Base-by-base conservation (phyloP, 768 basidiomycete genomes). In the Leccinum disarticulatum region DNA sequence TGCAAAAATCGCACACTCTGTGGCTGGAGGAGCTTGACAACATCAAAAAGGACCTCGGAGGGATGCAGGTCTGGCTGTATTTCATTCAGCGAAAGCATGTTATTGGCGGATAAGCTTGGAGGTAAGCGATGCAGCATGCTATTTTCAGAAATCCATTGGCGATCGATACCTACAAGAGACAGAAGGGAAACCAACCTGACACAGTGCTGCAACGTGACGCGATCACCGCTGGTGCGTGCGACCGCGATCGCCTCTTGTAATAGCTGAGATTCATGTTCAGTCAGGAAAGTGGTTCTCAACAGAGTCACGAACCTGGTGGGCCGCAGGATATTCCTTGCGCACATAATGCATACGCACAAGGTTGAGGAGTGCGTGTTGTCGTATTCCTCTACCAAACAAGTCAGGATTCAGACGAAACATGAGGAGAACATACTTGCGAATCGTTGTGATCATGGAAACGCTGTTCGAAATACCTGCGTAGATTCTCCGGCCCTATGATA, bases 391-490 rank as follows among this genome's bases (percentile, higher is more conserved):
- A 65, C 28, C 28, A 46, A 58, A 57, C 13, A 59, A 25, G 46
- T 51, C 43, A 27, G 19, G 3, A 36, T 53, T 30, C n/a, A 19
- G 43, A 41, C 4, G 48, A 19, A 6, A 28, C 2, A 14, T 43
- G 11, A 46, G 48, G 47, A 5, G 43, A 51, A 27, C 30, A 48
- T 8, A 79, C 90, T 65, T 60, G 92, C 91, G 90, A 93, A 70
- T 93, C 91, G 62, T 85, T 87, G 35, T 79, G 81, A 57, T 88
- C 85, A 62, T 92, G 87, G 66, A 94, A 94, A 67, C 85, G 87
- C 60, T 93, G 92, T 69, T 93, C 91, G 64, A 93, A 94, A 70
- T 90, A 94, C 55, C 83, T 77, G 35, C 91, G 82, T 41, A 94
- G 73, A 64, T 84, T 87, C 63, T 91, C 90, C 3, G 83, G 79